phyloP scores from a whole-genome alignment of 805 yeast genomes.

The Barnettozyma salicaria region DNA sequence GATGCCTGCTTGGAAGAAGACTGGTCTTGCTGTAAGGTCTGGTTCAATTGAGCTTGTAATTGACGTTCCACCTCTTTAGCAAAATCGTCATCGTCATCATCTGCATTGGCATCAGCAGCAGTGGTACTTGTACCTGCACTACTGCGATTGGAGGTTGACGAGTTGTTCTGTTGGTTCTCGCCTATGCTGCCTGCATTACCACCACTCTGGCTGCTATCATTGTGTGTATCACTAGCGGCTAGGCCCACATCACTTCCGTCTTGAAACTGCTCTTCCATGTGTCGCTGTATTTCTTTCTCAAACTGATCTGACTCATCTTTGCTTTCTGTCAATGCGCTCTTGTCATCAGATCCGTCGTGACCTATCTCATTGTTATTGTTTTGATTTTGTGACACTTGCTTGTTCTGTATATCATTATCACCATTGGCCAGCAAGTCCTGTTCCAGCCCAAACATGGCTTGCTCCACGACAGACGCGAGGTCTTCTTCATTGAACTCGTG shows the following conservation, averaged over 20 bases:
- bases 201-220: no score
- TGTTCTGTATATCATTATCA: no score
- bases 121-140: constrained; percentile 7
- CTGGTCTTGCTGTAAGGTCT: not conserved
- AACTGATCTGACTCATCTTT: constrained; percentile 16
- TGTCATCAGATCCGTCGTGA: constrained; percentile 1
- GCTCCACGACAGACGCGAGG: constrained; percentile 34
- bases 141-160: constrained; percentile 4
- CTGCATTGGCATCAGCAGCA: no score
- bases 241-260: no score
- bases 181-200: no score
- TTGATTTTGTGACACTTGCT: no score
- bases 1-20: not conserved
- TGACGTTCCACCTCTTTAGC: constrained; percentile 26
- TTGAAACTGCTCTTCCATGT: constrained; percentile 20
- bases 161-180: not conserved
- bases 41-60: constrained; percentile 18
- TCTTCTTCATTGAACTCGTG: constrained; percentile 26
- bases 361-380: constrained; percentile 5
- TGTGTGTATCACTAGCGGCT: no score
- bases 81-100: constrained; percentile 23
- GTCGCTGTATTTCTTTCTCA: constrained; percentile 23
- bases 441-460: constrained; percentile 30
- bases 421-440: constrained; percentile 6
- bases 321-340: constrained; percentile 1